Percentiles rank a stretch among this genome's conserved stretches.
These are phyloP conservation scores for Termitomyces sp. DNA, from an alignment of 768 basidiomycete species.

Conservation along the genomic window DNA sequence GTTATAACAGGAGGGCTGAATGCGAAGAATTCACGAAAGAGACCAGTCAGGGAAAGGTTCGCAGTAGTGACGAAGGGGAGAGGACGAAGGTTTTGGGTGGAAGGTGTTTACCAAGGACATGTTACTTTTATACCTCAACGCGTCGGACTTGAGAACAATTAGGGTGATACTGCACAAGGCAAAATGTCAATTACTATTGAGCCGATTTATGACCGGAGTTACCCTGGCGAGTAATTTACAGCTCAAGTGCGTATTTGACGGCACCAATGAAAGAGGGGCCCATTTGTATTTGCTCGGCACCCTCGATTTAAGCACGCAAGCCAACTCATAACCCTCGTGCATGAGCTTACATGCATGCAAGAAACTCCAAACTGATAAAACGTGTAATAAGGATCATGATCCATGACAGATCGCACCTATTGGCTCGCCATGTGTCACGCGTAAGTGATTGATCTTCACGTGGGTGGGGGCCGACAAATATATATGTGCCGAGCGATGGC, in stretches of 20 bases:
- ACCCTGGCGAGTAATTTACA: slow-evolving; percentile 10
- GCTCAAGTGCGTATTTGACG: slow-evolving; percentile 2
- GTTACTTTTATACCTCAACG: slow-evolving; percentile 11
- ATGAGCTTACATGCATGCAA: slow-evolving; percentile 9
- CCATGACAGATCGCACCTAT: slow-evolving; percentile 4
- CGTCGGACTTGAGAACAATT: slow-evolving; percentile 16
- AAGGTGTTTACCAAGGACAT: background rate
- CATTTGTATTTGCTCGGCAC: slow-evolving; percentile 7
- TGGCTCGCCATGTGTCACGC: slow-evolving; percentile 8
- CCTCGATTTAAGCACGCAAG: slow-evolving; percentile 4
- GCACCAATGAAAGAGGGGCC: slow-evolving; percentile 9
- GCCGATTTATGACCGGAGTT: slow-evolving; percentile 15
- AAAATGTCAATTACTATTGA: slow-evolving; percentile 16
- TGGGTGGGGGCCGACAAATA: slow-evolving; percentile 9
- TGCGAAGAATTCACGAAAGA: background rate
- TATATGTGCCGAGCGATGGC: slow-evolving; percentile 7
- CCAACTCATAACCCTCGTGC: slow-evolving; percentile 4
- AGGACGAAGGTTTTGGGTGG: background rate
- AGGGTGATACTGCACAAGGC: slow-evolving; percentile 11
- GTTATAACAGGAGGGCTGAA: background rate
- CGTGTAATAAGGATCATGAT: slow-evolving; percentile 9
- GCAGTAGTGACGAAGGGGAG: background rate
- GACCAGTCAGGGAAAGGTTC: background rate
- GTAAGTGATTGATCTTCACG: slow-evolving; percentile 12
- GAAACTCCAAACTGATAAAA: background rate